Conservation (phyloP, 2,329 filamentous ascomycete genomes). For the Thielaviopsis euricoi region DNA sequence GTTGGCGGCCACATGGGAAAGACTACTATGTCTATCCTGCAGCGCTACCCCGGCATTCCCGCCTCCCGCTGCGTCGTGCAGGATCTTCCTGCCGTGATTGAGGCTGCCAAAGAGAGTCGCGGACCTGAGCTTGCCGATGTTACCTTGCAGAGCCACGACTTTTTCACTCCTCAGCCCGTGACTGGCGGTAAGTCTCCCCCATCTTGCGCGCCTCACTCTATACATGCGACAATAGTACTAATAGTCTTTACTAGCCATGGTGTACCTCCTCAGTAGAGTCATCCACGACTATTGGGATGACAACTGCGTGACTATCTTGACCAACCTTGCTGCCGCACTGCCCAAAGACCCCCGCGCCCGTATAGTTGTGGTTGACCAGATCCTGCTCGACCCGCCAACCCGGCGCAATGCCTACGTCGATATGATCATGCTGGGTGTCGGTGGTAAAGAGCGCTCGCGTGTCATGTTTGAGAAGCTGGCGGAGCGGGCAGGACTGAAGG, state of each 20-base stretch:
- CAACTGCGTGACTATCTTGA: conserved; percentile 17
- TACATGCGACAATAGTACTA: background rate
- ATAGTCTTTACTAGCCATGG: conserved; percentile 14
- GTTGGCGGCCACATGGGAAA: conserved; percentile 21
- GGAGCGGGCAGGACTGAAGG: conserved; percentile 16
- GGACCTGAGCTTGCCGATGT: conserved; percentile 13
- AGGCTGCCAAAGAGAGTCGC: conserved; percentile 13
- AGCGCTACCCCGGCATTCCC: conserved; percentile 16
- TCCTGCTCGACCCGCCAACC: conserved; percentile 17
- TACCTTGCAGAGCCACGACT: conserved; percentile 16
- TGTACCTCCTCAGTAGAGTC: conserved; percentile 22
- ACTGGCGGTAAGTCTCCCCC: conserved; percentile 15
- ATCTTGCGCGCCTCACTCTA: background rate
- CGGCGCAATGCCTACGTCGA: conserved; percentile 16
- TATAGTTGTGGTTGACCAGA: conserved; percentile 20
- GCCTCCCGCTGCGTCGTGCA: conserved; percentile 18
- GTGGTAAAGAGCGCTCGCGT: conserved; percentile 20
- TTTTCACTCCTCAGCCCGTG: conserved; percentile 19
- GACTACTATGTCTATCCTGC: conserved; percentile 15
- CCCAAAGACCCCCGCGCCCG: conserved; percentile 16
- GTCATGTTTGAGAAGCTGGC: conserved; percentile 16
- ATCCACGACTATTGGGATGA: conserved; percentile 24
- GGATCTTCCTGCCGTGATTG: conserved; percentile 19
- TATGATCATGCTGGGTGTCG: conserved; percentile 19
- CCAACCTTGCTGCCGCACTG: conserved; percentile 13